Evolutionary conservation across 2,329 filamentous ascomycete species (phyloP).

Genomic region (Xylaria sp.): DNA sequence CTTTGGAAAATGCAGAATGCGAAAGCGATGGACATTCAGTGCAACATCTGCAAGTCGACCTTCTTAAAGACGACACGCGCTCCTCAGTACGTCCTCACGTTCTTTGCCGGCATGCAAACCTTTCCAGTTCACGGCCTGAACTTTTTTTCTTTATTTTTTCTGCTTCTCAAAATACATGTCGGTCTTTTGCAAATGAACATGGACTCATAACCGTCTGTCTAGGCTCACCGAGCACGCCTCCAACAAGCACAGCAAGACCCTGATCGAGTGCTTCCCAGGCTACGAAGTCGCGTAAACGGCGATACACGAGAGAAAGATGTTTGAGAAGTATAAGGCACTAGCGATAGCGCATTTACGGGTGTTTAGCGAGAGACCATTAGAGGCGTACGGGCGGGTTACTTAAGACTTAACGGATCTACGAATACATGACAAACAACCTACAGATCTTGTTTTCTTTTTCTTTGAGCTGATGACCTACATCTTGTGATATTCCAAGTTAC

Average conservation of each 20-base stretch:
- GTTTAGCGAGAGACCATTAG: slow-evolving; percentile 22
- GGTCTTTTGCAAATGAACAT: background rate
- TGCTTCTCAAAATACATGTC: background rate
- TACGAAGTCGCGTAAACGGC: slow-evolving; percentile 37
- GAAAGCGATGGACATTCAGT: slow-evolving; percentile 77
- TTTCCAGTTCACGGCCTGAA: background rate
- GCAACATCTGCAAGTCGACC: slow-evolving; percentile 76
- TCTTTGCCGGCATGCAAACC: background rate
- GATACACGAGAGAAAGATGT: slow-evolving; percentile 10
- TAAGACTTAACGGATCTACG: slow-evolving; percentile 25
- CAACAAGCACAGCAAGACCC: slow-evolving; percentile 78
- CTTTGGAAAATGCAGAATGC: slow-evolving; percentile 60
- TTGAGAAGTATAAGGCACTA: background rate
- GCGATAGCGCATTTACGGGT: slow-evolving; percentile 32
- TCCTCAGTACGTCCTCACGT: slow-evolving; percentile 61
- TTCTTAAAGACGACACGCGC: slow-evolving; percentile 80
- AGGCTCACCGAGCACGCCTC: slow-evolving; percentile 73
- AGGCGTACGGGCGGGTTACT: slow-evolving; percentile 22
- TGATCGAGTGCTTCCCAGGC: slow-evolving; percentile 73
- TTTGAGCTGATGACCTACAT: no score
- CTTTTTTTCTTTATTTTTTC: no score
- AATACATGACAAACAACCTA: slow-evolving; percentile 21
- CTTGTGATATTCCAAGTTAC: background rate
- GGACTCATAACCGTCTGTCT: slow-evolving; percentile 9
- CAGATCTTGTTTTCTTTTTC: no score